Evolutionary conservation across 2,329 filamentous ascomycete species (phyloP).

Genomic region (Xylariaceae sp.): DNA sequence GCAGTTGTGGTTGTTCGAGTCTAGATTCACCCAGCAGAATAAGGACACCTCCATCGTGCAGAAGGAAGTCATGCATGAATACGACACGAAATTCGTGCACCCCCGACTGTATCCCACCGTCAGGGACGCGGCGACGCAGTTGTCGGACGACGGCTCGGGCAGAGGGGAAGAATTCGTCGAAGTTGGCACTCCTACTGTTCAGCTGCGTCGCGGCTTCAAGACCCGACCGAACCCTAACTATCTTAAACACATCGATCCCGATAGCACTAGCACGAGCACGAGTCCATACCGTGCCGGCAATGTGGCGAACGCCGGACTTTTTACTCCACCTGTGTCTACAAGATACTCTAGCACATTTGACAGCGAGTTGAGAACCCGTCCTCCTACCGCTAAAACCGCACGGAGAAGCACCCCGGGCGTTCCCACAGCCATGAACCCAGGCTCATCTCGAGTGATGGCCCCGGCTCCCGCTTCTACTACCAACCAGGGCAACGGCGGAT

Average conservation of each 20-base stretch:
- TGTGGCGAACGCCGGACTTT: conserved; percentile 45
- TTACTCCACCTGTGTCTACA: conserved; percentile 43
- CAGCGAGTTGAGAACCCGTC: conserved; percentile 30
- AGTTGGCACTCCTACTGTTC: conserved; percentile 57
- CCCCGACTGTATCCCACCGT: conserved; percentile 83
- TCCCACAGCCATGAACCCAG: conserved; percentile 47
- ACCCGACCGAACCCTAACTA: conserved; percentile 86
- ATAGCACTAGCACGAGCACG: conserved; percentile 43
- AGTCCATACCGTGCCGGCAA: conserved; percentile 41
- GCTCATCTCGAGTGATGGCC: conserved; percentile 24
- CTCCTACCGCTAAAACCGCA: conserved; percentile 69
- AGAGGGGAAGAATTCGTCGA: conserved; percentile 49
- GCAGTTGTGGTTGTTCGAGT: conserved; percentile 75
- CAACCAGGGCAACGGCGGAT: conserved; percentile 61
- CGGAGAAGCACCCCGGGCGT: conserved; percentile 75
- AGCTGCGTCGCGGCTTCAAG: conserved; percentile 75
- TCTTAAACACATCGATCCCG: conserved; percentile 70
- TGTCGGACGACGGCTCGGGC: conserved; percentile 53
- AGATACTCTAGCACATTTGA: conserved; percentile 41
- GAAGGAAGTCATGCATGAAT: conserved; percentile 91
- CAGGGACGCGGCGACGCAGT: conserved; percentile 78
- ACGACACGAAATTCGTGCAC: conserved; percentile 93
- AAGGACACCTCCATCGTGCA: conserved; percentile 86
- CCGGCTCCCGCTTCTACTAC: conserved; percentile 27
- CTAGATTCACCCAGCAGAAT: conserved; percentile 77